Base-by-base conservation (phyloP, 176 grass and related monocot species). In the Triticum aestivum region DNA sequence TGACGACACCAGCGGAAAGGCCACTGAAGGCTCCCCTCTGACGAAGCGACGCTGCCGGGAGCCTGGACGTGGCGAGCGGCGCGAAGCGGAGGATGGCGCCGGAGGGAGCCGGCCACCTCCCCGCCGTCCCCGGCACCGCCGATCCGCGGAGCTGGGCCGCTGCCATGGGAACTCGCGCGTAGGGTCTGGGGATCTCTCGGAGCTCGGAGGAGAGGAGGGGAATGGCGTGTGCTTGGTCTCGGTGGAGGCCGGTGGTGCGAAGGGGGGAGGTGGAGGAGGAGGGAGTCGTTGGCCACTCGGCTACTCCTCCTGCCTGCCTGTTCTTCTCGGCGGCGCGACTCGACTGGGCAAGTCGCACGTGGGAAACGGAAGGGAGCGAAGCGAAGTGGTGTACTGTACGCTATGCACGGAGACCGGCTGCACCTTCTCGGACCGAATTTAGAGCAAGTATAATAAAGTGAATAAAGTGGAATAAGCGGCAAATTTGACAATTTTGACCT, bases 141-240 rank as follows among this genome's bases (percentile, higher is more conserved):
- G 88, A 92, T 32, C 88, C 93, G 79, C 91, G 87, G 61, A 95
- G 54, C 83, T 85, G 93, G 26, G 86, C 69, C 21, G 59, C 18
- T 6, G 61, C 45, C 52, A 15, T 6, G 63, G 59, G 23, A 41
- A 37, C 14, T 38, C 56, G 56, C 5, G 52, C 10, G 79, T 24
- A 5, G 44, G 11, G 65, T 26, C 27, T 32, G 76, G 26, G 27
- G 26, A 5, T 20, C 21, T 26, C 23, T n/a, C 52, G 41, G 71
- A 13, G 71, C 21, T 34, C 62, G 52, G 75, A 4, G 41, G 20
- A 21, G 61, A 26, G 8, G 78, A 18, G 13, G 9, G 17, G 14
- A 30, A 51, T 51, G 72, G n/a, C 42, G 45, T 8, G 72, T 51
- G 44, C 24, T 12, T 9, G 72, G 7, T 9, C 24, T 14, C 41